These are phyloP conservation scores for Russula sp. DNA, from an alignment of 768 basidiomycete genomes.

Conservation along the genomic window DNA sequence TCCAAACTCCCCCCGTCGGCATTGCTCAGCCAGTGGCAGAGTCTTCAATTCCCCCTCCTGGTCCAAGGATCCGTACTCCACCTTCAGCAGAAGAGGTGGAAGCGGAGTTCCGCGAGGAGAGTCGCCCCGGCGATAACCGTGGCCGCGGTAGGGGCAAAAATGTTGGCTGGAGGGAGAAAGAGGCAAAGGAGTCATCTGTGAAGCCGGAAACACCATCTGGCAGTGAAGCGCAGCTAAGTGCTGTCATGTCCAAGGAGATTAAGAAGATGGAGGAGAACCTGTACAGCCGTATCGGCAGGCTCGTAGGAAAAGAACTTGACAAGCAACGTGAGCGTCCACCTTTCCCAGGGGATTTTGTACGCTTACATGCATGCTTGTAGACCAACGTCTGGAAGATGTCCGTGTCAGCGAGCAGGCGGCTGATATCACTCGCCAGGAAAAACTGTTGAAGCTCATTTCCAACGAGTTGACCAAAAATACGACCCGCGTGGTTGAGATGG, in stretches of 20 bases:
- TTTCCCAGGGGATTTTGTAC: slow-evolving; percentile 4
- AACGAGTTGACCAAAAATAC: slow-evolving; percentile 83
- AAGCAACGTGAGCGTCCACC: slow-evolving; percentile 62
- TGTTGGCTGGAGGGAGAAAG: slow-evolving; percentile 54
- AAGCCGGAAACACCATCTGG: slow-evolving; percentile 29
- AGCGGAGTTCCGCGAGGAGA: slow-evolving; percentile 56
- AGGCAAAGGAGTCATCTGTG: slow-evolving; percentile 38
- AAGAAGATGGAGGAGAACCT: slow-evolving; percentile 76
- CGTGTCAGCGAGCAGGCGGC: slow-evolving; percentile 70
- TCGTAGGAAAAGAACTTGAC: slow-evolving; percentile 83
- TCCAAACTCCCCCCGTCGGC: slow-evolving; percentile 15
- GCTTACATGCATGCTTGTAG: slow-evolving; percentile 33
- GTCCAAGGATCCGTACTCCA: slow-evolving; percentile 49
- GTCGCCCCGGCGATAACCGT: slow-evolving; percentile 42
- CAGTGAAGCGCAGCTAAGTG: slow-evolving; percentile 47
- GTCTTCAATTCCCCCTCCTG: slow-evolving; percentile 24
- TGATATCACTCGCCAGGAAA: slow-evolving; percentile 81
- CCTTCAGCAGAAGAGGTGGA: slow-evolving; percentile 65
- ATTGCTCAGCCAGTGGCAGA: slow-evolving; percentile 19
- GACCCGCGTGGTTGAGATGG: slow-evolving; percentile 82
- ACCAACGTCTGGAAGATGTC: slow-evolving; percentile 78
- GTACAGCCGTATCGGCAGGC: slow-evolving; percentile 65
- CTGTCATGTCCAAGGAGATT: slow-evolving; percentile 66
- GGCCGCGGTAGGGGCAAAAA: slow-evolving; percentile 51
- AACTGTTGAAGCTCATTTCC: slow-evolving; percentile 82